Evolutionary conservation across 2,329 filamentous ascomycete species (phyloP).

Genomic region (Aspergillus sp.): DNA sequence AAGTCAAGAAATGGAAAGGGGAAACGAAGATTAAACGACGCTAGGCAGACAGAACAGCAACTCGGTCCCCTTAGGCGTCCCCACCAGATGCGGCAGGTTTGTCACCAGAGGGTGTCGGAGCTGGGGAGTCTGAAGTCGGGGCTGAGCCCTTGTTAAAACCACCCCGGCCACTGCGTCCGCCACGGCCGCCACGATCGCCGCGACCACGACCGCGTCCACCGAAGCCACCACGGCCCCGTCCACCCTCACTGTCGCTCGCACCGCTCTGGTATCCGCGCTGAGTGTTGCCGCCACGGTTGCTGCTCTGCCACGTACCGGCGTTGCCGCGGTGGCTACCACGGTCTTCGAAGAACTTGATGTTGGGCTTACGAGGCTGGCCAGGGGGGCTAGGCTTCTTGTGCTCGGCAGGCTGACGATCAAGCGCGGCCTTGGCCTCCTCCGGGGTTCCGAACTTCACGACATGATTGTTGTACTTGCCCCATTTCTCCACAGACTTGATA

Average conservation of each 20-base stretch:
- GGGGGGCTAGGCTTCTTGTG: slow-evolving; percentile 66
- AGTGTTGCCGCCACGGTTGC: slow-evolving; percentile 62
- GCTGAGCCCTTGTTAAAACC: slow-evolving; percentile 58
- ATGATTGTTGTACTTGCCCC: slow-evolving; percentile 69
- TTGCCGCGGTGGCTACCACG: slow-evolving; percentile 54
- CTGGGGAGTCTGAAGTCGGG: slow-evolving; percentile 32
- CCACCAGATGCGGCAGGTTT: slow-evolving; percentile 33
- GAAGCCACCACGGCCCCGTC: slow-evolving; percentile 49
- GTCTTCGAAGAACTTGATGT: slow-evolving; percentile 79
- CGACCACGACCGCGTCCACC: slow-evolving; percentile 53
- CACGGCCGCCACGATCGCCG: slow-evolving; percentile 46
- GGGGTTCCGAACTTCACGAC: slow-evolving; percentile 79
- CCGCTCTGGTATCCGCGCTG: slow-evolving; percentile 81
- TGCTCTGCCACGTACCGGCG: slow-evolving; percentile 55
- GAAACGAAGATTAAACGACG: slow-evolving; percentile 8
- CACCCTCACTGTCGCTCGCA: slow-evolving; percentile 70
- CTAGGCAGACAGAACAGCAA: background rate
- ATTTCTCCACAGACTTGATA: slow-evolving; percentile 68
- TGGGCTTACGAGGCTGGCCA: slow-evolving; percentile 73
- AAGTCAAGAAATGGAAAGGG: slow-evolving; percentile 9
- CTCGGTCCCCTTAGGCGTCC: slow-evolving; percentile 25
- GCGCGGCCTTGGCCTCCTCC: slow-evolving; percentile 77
- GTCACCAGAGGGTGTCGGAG: slow-evolving; percentile 29
- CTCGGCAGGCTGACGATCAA: slow-evolving; percentile 71
- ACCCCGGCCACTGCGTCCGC: slow-evolving; percentile 54